phyloP scores from a whole-genome alignment of 441 rosid genomes.

The Gossypium armourianum region DNA sequence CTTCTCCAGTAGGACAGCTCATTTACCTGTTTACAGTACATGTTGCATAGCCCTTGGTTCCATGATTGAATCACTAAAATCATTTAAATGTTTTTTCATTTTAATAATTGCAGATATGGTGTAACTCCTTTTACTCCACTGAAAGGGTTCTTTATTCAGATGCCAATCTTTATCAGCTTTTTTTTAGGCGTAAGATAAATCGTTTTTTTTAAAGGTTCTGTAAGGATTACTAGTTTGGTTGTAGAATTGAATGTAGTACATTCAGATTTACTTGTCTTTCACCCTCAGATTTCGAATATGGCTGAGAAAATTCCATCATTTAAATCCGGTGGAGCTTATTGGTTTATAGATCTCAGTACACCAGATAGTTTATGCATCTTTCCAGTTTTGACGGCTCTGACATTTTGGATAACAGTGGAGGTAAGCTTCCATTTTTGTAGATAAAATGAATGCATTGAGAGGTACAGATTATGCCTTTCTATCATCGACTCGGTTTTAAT shows the following conservation, averaged over 20 bases:
- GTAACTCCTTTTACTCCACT: constrained; percentile 64
- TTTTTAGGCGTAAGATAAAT: constrained; percentile 55
- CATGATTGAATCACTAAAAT: background rate
- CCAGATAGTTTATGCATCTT: constrained; percentile 59
- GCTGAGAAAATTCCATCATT: constrained; percentile 91
- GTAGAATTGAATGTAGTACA: background rate
- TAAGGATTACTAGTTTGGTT: background rate
- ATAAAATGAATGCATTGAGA: background rate
- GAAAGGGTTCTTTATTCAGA: constrained; percentile 66
- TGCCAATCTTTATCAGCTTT: constrained; percentile 57
- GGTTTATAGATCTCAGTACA: constrained; percentile 66
- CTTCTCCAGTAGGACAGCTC: constrained; percentile 12
- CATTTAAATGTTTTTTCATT: background rate
- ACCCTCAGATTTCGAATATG: constrained; percentile 58
- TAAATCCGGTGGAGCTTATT: constrained; percentile 66
- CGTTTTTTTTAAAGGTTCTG: background rate
- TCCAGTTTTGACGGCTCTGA: constrained; percentile 54
- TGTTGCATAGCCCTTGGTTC: background rate
- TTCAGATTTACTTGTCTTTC: background rate
- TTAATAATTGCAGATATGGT: constrained; percentile 43
- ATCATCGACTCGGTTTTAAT: background rate
- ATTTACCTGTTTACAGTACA: background rate
- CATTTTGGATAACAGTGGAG: constrained; percentile 74
- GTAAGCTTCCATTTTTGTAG: constrained; percentile 27
- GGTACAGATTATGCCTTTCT: background rate